Evolutionary conservation across 2,329 filamentous ascomycete genomes (phyloP).

Genomic region (Penicillium decumbens): DNA sequence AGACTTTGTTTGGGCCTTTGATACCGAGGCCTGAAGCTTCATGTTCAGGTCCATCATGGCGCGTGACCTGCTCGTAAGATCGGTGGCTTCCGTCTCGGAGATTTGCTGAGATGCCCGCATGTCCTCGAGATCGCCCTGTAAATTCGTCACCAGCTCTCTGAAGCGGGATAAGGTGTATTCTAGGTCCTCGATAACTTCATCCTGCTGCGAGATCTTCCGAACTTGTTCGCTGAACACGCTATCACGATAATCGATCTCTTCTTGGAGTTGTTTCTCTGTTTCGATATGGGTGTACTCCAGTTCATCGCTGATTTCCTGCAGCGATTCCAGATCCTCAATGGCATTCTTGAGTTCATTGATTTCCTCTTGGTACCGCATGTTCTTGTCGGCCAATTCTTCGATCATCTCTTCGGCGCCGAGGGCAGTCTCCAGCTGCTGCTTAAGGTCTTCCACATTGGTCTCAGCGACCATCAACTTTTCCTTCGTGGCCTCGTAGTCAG

Average conservation of each 20-base stretch:
- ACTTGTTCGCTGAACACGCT: conserved; percentile 76
- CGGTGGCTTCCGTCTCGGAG: conserved; percentile 86
- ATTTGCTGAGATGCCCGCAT: conserved; percentile 89
- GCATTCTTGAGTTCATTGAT: conserved; percentile 76
- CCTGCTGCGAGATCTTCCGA: conserved; percentile 68
- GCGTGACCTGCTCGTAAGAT: conserved; percentile 79
- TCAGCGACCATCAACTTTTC: conserved; percentile 70
- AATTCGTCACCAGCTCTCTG: conserved; percentile 76
- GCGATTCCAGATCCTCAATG: conserved; percentile 79
- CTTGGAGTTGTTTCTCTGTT: conserved; percentile 88
- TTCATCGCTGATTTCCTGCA: conserved; percentile 92
- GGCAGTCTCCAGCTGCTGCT: conserved; percentile 84
- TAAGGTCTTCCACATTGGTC: conserved; percentile 73
- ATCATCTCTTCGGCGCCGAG: conserved; percentile 90
- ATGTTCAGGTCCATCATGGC: conserved; percentile 97
- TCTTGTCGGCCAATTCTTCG: conserved; percentile 82
- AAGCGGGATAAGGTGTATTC: conserved; percentile 87
- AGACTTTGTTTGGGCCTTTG: conserved; percentile 88
- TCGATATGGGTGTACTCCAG: conserved; percentile 90
- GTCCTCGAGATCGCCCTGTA: conserved; percentile 84
- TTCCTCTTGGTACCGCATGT: conserved; percentile 75
- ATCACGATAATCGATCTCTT: conserved; percentile 87
- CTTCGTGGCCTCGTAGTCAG: conserved; percentile 64
- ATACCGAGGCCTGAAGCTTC: conserved; percentile 83
- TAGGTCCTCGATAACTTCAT: conserved; percentile 75